Evolutionary conservation across 352 stramenopile genomes (phyloP).

Genomic region (Globisporangium alternatum): DNA sequence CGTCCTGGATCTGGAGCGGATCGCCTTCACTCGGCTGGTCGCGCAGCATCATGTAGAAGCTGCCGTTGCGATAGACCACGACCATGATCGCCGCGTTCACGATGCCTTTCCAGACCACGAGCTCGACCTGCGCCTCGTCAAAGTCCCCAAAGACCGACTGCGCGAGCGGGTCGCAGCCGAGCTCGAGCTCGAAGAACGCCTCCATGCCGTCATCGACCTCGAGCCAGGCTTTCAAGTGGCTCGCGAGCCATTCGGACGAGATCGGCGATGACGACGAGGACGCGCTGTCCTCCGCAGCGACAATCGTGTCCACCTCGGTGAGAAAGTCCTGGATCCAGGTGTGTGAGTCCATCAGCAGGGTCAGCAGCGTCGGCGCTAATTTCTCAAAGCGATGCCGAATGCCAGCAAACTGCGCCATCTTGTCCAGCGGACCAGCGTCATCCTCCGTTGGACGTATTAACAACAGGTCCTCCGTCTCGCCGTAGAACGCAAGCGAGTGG

Average conservation of each 20-base stretch:
- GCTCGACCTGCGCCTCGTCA: conserved; percentile 25
- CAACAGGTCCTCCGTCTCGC: conserved; percentile 31
- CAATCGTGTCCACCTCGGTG: conserved; percentile 37
- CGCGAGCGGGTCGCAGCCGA: conserved; percentile 14
- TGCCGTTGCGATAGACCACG: conserved; percentile 44
- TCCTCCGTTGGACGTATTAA: neutral
- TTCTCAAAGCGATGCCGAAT: conserved; percentile 27
- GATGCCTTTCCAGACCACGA: conserved; percentile 63
- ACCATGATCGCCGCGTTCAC: conserved; percentile 52
- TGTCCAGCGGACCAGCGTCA: neutral
- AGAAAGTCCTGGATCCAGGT: conserved; percentile 53
- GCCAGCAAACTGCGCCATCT: conserved; percentile 16
- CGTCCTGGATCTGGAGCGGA: conserved; percentile 25
- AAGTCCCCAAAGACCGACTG: conserved; percentile 19
- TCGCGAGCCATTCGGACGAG: conserved; percentile 28
- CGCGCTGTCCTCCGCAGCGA: conserved; percentile 8
- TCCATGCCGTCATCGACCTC: conserved; percentile 44
- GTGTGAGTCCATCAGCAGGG: conserved; percentile 47
- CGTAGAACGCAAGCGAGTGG: conserved; percentile 32
- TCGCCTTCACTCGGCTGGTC: conserved; percentile 23
- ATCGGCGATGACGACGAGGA: conserved; percentile 6
- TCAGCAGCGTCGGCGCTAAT: conserved; percentile 30
- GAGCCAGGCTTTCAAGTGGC: conserved; percentile 52
- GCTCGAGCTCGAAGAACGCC: conserved; percentile 63
- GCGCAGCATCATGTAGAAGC: conserved; percentile 50